Base-by-base conservation (phyloP, 2,329 filamentous ascomycete genomes). In the Trichoderma endophyticum region DNA sequence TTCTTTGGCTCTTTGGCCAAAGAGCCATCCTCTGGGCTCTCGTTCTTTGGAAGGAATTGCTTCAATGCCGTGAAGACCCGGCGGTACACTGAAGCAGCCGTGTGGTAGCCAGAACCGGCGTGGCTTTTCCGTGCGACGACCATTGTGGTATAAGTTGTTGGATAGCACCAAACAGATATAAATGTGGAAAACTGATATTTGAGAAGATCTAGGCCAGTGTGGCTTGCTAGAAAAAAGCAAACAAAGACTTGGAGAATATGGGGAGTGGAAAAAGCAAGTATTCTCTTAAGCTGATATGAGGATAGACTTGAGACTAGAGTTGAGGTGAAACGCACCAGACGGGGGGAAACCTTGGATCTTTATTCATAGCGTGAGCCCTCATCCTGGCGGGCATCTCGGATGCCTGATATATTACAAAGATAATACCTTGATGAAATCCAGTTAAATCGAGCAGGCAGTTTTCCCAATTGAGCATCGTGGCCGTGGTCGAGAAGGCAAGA, bases 131-230 rank as follows among this genome's bases (percentile, higher is more conserved):
- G 57, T 32, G 65, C 57, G n/a, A 62, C 36, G 39, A 54, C 57
- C 67, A 70, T 51, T 51, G 54, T 69, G 56, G 64, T 34, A 60
- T n/a, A 61, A 69, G 66, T 18, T 21, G 32, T 30, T 21, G 48
- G 32, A 57, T 14, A 11, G 32, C 28, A n/a, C 30, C n/a, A 54
- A 21, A 21, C n/a, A 24, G 0, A 54, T 8, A 18, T 12, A 7
- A 18, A 2, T 11, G 18, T 34, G 30, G 14, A 30, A 59, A 57
- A 18, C 36, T 69, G 36, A 43, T 43, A 61, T 32, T 32, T 34
- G 65, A 61, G 34, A 68, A 18, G 12, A 32, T 54, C 43, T 15
- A 30, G 32, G 36, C 24, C 56, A 7, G n/a, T 66, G 30, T 66
- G 43, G 48, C 63, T 66, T 36, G 48, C 1, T 2, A 6, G 28